Base-by-base conservation (phyloP, 352 stramenopile genomes). In the Globisporangium cystogenes region DNA sequence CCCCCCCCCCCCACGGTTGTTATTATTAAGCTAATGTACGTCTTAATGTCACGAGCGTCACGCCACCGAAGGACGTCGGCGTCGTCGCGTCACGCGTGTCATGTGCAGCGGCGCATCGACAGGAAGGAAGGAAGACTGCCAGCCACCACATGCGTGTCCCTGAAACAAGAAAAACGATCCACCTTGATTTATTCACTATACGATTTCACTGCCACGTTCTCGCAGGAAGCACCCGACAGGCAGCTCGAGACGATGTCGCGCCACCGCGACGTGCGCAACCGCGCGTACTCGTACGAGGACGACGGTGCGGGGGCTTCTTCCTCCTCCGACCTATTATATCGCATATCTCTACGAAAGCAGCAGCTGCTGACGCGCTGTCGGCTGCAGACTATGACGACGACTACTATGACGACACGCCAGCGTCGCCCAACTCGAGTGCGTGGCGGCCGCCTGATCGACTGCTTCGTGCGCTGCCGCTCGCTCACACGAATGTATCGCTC, bases 221-320 rank as follows among this genome's bases (percentile, higher is more conserved):
- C 36, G n/a, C 41, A 41, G n/a, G 18, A 10, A 48, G 41, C 41
- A 31, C 20, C 43, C 7, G 8, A n/a, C n/a, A n/a, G n/a, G n/a
- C n/a, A n/a, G n/a, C n/a, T n/a, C n/a, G n/a, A n/a, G 3, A 57
- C 36, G 55, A 94, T 95, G 84, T 91, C 79, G 15, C 84, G 84
- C 65, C 84, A 95, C 47, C 82, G 84, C 59, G 82, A 90, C 65
- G 65, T 95, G 27, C 84, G 84, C 54, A 92, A 93, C 69, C 84
- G 84, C 70, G 82, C 80, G 56, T 95, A 93, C 66, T 95, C 84
- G 52, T 95, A 92, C 68, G 84, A 95, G 48, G 82, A 92, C 49
- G 84, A 92, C 73, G 82, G 83, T 84, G 53, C 51, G 55, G n/a
- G n/a, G n/a, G n/a, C n/a, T 15, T 15, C 12, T 48, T 33, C 23